Evolutionary conservation across 345 rosid genomes (phyloP).

Genomic region (Aethionema arabicum): DNA sequence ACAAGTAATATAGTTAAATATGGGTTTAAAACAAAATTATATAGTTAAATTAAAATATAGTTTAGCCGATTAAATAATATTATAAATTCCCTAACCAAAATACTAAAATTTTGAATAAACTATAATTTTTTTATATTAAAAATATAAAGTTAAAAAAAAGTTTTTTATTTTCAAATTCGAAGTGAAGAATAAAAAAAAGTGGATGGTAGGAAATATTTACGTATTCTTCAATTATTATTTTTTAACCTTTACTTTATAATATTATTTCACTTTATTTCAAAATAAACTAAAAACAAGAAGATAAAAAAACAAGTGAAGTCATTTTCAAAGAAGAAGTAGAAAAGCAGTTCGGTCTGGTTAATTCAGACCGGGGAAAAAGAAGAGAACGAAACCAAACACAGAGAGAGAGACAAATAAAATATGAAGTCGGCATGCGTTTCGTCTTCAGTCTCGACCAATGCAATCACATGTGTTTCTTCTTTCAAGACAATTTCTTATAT

Average conservation of each 20-base stretch:
- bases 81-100: no score
- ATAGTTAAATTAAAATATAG: no score
- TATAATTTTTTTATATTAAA: no score
- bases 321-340: constrained; percentile 30
- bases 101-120: no score
- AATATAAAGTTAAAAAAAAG: no score
- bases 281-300: constrained; percentile 1
- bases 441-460: no score
- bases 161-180: constrained; percentile 36
- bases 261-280: constrained; percentile 1
- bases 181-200: constrained; percentile 16
- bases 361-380: constrained; percentile 38
- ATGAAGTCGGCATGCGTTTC: no score
- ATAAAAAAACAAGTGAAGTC: constrained; percentile 21
- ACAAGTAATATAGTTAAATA: no score
- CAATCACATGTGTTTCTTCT: no score
- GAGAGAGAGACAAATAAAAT: constrained; percentile 16
- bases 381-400: constrained; percentile 11
- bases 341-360: constrained; percentile 38
- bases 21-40: no score
- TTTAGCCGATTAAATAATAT: no score
- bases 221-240: constrained; percentile 3
- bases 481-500: no score
- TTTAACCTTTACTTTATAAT: constrained; percentile 15
- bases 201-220: constrained; percentile 27